Percentiles rank a stretch among this genome's conserved stretches.
Evolutionary conservation across 768 basidiomycete species (phyloP).

Genomic region (Leccinum truebloodii): DNA sequence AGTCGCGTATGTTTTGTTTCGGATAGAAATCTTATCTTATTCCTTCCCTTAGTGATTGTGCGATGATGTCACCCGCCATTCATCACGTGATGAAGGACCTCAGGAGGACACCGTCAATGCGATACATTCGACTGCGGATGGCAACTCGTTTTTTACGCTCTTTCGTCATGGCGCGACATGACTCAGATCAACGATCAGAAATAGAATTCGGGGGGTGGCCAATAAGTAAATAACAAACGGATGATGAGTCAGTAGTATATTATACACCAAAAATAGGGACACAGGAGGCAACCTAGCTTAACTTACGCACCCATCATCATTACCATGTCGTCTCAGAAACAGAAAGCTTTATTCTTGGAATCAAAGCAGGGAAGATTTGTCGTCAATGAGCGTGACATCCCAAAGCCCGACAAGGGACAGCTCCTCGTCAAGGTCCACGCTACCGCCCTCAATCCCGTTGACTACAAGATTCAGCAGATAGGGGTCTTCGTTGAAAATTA

Average conservation of each 20-base stretch:
- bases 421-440: conserved; percentile 43
- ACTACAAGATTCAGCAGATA: conserved; percentile 39
- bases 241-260: conserved; percentile 15
- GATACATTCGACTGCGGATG: conserved; percentile 32
- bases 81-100: conserved; percentile 28
- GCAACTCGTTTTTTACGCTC: conserved; percentile 33
- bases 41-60: conserved; percentile 22
- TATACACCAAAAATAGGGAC: conserved; percentile 7
- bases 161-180: conserved; percentile 33
- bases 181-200: conserved; percentile 26
- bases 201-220: conserved; percentile 35
- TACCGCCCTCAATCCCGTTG: conserved; percentile 47
- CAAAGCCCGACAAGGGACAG: conserved; percentile 39
- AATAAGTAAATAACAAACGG: conserved; percentile 28
- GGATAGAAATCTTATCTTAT: conserved; percentile 29
- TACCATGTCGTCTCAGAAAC: conserved; percentile 27
- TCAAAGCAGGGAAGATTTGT: conserved; percentile 32
- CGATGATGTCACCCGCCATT: conserved; percentile 15
- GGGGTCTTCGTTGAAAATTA: conserved; percentile 35
- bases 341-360: conserved; percentile 32
- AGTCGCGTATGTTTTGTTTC: conserved; percentile 17
- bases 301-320: conserved; percentile 15
- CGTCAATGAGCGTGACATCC: conserved; percentile 27
- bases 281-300: conserved; percentile 4
- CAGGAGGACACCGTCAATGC: conserved; percentile 33